Evolutionary conservation across 768 basidiomycete species (phyloP), one percentile per base, ranked within the genome.

Genomic region (Mycena venus): DNA sequence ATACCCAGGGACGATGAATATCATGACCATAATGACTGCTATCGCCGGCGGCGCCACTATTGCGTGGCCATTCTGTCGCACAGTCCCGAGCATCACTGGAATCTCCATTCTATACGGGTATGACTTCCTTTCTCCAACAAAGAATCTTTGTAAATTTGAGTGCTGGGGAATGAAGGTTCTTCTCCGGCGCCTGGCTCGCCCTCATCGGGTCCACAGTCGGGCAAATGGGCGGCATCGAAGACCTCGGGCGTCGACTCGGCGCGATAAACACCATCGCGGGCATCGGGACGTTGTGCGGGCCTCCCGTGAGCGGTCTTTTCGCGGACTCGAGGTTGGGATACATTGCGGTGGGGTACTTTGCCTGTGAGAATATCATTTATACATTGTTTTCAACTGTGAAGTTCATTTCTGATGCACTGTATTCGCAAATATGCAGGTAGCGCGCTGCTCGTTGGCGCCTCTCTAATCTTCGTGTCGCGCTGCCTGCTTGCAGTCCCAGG

Each of bases 251-350:
- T 23, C 83, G 89, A 25, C 79, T 82, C 1, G 88, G 89, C 12
- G 81, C 88, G 77, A 82, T 83, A 68, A 75, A 87, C 66, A 85
- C 85, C 36, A 76, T 87, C 55, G 36, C 84, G 11, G 83, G 87
- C 1, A 36, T 89, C 38, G 87, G 87, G 10, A 86, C 87, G 0
- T 77, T 90, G 19, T 82, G 80, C 7, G 89, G 89, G 0, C 86
- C 88, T 8, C 89, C 89, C 9, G 86, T 90, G 66, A 86, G 86
- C 4, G 89, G 89, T 1, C 84, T 85, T 2, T 87, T 90, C 75
- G 81, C 82, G 53, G 68, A 65, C 0, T 75, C 83, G 1, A 83
- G 86, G 4, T 78, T 80, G 6, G 80, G 82, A 0, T 90, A 80
- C 42, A 31, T 64, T 49, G 75, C 3, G 8, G 78, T 82, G 4